Base-by-base conservation (phyloP, 371 early-diverging fungal species). In the Rhizopus microsporus region DNA sequence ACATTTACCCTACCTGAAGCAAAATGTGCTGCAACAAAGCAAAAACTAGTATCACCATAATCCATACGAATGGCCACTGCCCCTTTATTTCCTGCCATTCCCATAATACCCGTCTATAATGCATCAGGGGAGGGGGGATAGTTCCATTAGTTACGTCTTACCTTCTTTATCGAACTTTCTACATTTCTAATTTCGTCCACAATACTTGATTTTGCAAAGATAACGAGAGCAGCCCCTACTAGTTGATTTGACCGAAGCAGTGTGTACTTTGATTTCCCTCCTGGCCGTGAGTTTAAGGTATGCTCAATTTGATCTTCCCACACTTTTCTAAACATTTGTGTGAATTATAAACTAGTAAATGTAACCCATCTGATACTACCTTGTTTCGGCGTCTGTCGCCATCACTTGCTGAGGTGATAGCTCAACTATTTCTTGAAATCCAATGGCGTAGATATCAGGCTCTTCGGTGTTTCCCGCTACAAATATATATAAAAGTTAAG, bases 391-490 rank as follows among this genome's bases (percentile, higher is more conserved):
- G 67, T 94, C 94, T 32, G 93, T 89, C 0, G 91, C 79, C 63
- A 93, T 87, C 16, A 93, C 72, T 65, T 93, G 90, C 34, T 84
- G 90, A 37, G 90, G 91, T 32, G 85, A 93, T 34, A 99, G 68
- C 66, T 96, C 91, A 15, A 98, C 96, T 46, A 97, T 88, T 65
- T 99, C 98, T 66, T 98, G 96, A 50, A 97, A 90, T 4, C 93
- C 96, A 46, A 98, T 81, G 0, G 88, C 90, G 40, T 87, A 84
- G 7, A 98, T 68, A 63, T 98, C 92, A 0, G 97, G 96, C 29
- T 81, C 77, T 9, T 75, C 57, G 3, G 56, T 67, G 30, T 66
- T 68, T 35, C 67, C 79, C 74, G 54, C 16, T 16, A 33, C 8
- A 29, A 13, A 9, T 32, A 29, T 16, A 17, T n/a, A 31, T 31